Conservation (phyloP, 1,139 yeast genomes). For the Pichia sp. region DNA sequence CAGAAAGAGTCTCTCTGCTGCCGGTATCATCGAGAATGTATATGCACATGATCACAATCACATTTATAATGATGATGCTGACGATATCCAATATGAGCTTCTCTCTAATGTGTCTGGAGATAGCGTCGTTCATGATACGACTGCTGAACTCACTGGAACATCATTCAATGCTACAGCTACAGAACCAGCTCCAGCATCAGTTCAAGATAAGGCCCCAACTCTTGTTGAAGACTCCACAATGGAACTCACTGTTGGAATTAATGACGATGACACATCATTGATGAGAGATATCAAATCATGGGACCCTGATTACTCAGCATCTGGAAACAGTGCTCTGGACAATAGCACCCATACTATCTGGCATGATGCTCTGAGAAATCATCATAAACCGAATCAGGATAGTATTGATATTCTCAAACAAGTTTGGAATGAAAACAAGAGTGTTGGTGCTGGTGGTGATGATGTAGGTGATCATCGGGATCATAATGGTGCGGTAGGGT, state of each 20-base stretch:
- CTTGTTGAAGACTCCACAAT: too few relatives aligned
- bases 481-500: neutral
- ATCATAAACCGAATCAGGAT: conserved; percentile 6
- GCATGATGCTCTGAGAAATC: too few relatives aligned
- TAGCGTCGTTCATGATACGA: neutral
- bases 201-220: too few relatives aligned
- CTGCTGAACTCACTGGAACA: neutral
- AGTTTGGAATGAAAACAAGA: conserved; percentile 26
- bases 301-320: too few relatives aligned
- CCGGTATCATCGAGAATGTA: neutral
- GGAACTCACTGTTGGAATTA: too few relatives aligned
- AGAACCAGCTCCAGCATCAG: too few relatives aligned
- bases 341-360: too few relatives aligned
- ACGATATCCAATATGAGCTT: conserved; percentile 2
- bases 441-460: conserved; percentile 10
- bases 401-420: conserved; percentile 22
- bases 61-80: conserved; percentile 6
- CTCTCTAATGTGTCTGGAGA: neutral
- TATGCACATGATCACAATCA: neutral
- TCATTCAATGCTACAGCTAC: too few relatives aligned
- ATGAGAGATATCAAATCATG: neutral
- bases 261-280: too few relatives aligned
- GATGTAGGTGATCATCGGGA: neutral
- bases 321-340: too few relatives aligned
- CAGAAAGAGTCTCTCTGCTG: neutral